Percentiles rank a stretch among this genome's conserved stretches.
These are phyloP conservation scores for Fusarium irregulare DNA, from an alignment of 2,329 filamentous ascomycete genomes.

Conservation along the genomic window DNA sequence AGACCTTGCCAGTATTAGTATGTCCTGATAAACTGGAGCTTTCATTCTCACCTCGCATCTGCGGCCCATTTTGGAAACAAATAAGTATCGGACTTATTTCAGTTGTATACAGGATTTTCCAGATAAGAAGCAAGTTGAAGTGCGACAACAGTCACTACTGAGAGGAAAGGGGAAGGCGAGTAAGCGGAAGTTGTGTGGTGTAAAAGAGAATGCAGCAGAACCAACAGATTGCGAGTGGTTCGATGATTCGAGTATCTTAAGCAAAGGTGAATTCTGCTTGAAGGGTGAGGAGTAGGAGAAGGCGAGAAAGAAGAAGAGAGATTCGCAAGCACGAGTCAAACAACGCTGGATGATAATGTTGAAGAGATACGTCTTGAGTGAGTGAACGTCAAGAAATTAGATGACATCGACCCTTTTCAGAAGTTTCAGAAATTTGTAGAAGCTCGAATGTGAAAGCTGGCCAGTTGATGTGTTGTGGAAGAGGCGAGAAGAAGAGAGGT, in stretches of 20 bases:
- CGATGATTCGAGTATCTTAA: not conserved
- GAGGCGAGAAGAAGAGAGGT: not conserved
- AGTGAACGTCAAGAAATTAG: not conserved
- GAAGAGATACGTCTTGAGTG: not conserved
- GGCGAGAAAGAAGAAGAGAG: not conserved
- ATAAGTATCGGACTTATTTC: not conserved
- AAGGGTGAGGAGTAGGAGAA: not conserved
- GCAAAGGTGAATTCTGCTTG: not conserved
- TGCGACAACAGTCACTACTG: not conserved
- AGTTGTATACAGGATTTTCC: not conserved
- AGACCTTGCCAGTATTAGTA: constrained; percentile 11
- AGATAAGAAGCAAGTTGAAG: not conserved
- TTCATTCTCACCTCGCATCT: constrained; percentile 1
- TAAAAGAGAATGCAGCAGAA: not conserved
- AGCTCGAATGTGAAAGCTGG: not conserved
- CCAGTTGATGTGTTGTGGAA: not conserved
- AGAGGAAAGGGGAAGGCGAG: not conserved
- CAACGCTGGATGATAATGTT: not conserved
- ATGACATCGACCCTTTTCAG: not conserved
- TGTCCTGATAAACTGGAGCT: not conserved
- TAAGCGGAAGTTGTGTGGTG: not conserved
- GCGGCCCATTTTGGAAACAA: not conserved
- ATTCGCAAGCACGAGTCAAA: not conserved
- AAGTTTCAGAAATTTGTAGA: not conserved
- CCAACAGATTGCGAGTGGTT: not conserved